Evolutionary conservation across 2,329 filamentous ascomycete genomes (phyloP).

Genomic region (Thielaviopsis ethacetica): DNA sequence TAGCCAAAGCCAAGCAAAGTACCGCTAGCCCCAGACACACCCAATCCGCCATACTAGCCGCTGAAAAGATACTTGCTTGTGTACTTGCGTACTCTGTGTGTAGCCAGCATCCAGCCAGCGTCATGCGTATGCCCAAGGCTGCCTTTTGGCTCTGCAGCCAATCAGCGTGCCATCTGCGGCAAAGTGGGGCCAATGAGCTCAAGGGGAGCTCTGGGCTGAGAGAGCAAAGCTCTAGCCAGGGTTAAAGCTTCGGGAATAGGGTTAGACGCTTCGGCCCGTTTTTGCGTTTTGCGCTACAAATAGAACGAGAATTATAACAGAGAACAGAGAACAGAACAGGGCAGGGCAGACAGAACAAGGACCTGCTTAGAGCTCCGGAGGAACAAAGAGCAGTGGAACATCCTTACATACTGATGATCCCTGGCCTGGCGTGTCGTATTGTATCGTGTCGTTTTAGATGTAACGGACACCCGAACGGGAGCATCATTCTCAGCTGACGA

Average conservation of each 20-base stretch:
- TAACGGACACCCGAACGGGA: too few relatives aligned
- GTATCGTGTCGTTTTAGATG: too few relatives aligned
- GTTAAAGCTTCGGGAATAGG: background rate
- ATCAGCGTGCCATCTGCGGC: background rate
- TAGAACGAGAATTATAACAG: too few relatives aligned
- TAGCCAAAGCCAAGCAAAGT: background rate
- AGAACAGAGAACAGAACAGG: too few relatives aligned
- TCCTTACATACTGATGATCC: too few relatives aligned
- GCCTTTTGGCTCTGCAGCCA: constrained; percentile 15
- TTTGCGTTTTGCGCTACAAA: too few relatives aligned
- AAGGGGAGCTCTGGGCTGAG: background rate
- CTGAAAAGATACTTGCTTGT: background rate
- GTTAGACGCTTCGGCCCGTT: too few relatives aligned
- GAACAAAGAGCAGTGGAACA: too few relatives aligned
- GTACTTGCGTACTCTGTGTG: background rate
- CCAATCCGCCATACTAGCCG: background rate
- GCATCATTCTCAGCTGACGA: too few relatives aligned
- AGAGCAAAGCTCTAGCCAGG: background rate
- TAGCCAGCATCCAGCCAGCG: background rate
- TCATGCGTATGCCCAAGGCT: constrained; percentile 15
- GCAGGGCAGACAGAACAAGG: too few relatives aligned
- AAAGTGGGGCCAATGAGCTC: constrained; percentile 5
- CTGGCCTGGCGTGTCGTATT: too few relatives aligned
- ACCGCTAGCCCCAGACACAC: background rate
- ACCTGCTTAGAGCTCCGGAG: too few relatives aligned